These are phyloP conservation scores for Sedum album DNA, from an alignment of 164 flowering plant species.

Conservation along the genomic window DNA sequence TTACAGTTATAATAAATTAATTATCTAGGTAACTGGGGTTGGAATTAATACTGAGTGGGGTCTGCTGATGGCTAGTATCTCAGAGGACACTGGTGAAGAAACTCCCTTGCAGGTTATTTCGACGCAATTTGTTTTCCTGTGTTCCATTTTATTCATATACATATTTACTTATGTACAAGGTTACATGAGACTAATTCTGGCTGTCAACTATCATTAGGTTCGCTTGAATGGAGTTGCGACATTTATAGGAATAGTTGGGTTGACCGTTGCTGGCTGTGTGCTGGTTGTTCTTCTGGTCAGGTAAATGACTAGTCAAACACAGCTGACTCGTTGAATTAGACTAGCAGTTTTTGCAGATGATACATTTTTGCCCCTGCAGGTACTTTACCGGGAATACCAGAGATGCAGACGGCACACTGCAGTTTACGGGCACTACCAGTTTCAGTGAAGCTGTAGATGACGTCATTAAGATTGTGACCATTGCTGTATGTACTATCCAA, in stretches of 20 bases:
- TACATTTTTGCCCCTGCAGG: no score
- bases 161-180: constrained; percentile 3
- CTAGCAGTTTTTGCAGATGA: neutral
- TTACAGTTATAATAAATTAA: neutral
- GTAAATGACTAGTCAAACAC: constrained; percentile 22
- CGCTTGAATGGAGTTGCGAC: no score
- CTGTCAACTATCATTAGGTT: no score
- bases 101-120: no score
- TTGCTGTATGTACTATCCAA: constrained; percentile 56
- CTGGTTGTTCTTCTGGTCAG: constrained; percentile 66
- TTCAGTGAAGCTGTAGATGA: no score
- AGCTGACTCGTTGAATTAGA: neutral
- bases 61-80: no score
- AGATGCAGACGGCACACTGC: constrained; percentile 29
- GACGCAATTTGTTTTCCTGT: neutral
- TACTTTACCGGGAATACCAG: no score
- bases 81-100: no score
- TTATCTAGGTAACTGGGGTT: constrained; percentile 71
- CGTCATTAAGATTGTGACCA: no score
- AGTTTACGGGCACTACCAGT: constrained; percentile 44
- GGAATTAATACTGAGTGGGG: no score
- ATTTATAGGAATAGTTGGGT: no score
- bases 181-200: constrained; percentile 8
- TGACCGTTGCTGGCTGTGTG: no score
- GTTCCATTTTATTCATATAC: neutral